A percentile compares a stretch with the other conserved stretches of the same genome.
These are phyloP conservation scores for Scedosporium apiospermum DNA, from an alignment of 2,329 filamentous ascomycete genomes.

Conservation along the genomic window DNA sequence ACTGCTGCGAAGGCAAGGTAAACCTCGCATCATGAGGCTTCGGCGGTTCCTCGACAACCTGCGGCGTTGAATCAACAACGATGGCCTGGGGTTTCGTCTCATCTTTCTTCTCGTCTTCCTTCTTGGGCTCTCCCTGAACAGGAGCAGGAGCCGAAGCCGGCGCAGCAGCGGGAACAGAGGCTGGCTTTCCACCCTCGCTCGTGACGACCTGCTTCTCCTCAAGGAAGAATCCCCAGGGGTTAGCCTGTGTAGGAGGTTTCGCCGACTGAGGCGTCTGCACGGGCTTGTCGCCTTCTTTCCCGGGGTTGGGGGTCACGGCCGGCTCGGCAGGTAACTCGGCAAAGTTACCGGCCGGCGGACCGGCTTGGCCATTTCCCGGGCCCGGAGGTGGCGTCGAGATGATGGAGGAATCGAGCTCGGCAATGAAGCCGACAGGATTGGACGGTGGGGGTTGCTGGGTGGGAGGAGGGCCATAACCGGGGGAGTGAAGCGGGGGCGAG, in stretches of 20 bases:
- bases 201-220: conserved; percentile 6
- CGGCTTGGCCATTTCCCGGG: background rate
- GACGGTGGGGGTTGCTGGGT: background rate
- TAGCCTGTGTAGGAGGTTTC: conserved; percentile 4
- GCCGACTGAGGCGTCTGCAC: background rate
- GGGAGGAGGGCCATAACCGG: background rate
- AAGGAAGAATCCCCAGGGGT: conserved; percentile 12
- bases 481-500: background rate
- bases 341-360: background rate
- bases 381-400: background rate
- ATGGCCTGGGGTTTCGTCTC: background rate
- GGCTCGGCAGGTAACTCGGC: conserved; percentile 4
- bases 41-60: background rate
- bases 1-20: background rate
- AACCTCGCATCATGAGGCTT: background rate
- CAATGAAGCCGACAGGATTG: conserved; percentile 6
- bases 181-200: background rate
- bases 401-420: conserved; percentile 6
- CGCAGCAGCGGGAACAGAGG: no score
- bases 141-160: background rate
- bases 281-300: background rate
- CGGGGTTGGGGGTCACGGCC: background rate
- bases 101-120: background rate
- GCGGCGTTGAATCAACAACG: background rate
- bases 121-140: background rate